Conservation (phyloP, 306 rosid species). For the Cicer arietinum region DNA sequence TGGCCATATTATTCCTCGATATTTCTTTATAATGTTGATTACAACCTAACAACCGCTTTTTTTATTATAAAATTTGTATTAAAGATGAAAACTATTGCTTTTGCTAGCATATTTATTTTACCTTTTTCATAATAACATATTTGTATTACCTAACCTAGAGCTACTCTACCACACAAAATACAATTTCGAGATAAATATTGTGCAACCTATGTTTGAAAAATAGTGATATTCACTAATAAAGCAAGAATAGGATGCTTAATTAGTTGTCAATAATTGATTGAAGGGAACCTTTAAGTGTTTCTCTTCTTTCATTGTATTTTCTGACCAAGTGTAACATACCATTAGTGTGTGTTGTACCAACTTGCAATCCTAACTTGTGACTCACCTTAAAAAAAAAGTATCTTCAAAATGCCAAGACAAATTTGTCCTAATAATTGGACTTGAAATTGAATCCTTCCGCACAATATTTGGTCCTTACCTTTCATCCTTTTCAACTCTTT, state of each 20-base stretch:
- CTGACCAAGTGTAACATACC: slow-evolving; percentile 34
- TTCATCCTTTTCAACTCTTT: slow-evolving; percentile 35
- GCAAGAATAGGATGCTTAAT: slow-evolving; percentile 46
- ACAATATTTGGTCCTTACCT: slow-evolving; percentile 41
- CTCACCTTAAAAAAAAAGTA: slow-evolving; percentile 39
- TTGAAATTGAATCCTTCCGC: slow-evolving; percentile 48
- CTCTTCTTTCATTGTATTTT: slow-evolving; percentile 41
- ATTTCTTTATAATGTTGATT: slow-evolving; percentile 31
- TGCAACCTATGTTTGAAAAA: slow-evolving; percentile 48
- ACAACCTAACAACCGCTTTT: slow-evolving; percentile 43
- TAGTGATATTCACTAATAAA: slow-evolving; percentile 35
- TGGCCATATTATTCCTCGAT: slow-evolving; percentile 17
- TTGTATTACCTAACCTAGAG: slow-evolving; percentile 52
- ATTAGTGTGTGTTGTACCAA: slow-evolving; percentile 40
- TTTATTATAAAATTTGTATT: neutral
- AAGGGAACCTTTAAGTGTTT: slow-evolving; percentile 18
- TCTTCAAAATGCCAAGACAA: slow-evolving; percentile 34
- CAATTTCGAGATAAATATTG: slow-evolving; percentile 23
- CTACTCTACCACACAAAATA: slow-evolving; percentile 43
- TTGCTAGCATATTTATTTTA: slow-evolving; percentile 34
- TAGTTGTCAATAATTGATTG: slow-evolving; percentile 41
- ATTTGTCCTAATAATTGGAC: slow-evolving; percentile 31
- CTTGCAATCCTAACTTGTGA: slow-evolving; percentile 49
- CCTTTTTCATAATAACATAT: slow-evolving; percentile 34
- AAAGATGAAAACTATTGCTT: slow-evolving; percentile 21